Conservation (phyloP, 768 basidiomycete genomes). For the Udeniomyces megalosporus region DNA sequence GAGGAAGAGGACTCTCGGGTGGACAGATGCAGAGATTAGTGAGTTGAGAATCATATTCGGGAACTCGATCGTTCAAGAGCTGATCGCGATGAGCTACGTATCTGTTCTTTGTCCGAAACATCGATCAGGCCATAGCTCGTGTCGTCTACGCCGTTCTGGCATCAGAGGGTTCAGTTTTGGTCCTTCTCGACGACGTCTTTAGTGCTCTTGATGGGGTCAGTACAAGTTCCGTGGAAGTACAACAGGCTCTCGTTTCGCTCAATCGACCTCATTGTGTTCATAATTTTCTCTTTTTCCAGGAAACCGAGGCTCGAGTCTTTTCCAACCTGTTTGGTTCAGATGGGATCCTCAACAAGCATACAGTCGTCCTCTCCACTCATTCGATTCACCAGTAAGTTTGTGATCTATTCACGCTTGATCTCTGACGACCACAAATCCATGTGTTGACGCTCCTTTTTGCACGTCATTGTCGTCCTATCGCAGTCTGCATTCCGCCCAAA, state of each 20-base stretch:
- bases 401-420: too few species aligned
- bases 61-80: too few species aligned
- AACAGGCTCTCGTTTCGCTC: too few species aligned
- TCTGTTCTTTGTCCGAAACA: too few species aligned
- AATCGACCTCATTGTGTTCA: too few species aligned
- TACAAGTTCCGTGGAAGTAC: too few species aligned
- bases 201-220: slow-evolving; percentile 19
- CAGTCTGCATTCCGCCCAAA: slow-evolving; percentile 9
- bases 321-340: slow-evolving; percentile 15
- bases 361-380: slow-evolving; percentile 19
- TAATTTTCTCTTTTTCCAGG: neutral
- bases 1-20: neutral
- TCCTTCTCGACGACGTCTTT: slow-evolving; percentile 20
- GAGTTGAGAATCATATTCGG: neutral
- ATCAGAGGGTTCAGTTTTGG: slow-evolving; percentile 7
- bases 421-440: too few species aligned
- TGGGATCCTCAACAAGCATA: slow-evolving; percentile 10
- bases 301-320: slow-evolving; percentile 19
- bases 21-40: slow-evolving; percentile 6
- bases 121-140: slow-evolving; percentile 18
- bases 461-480: too few species aligned
- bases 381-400: slow-evolving; percentile 16
- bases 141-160: slow-evolving; percentile 16
- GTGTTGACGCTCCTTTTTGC: too few species aligned
- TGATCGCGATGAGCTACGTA: neutral